These are phyloP conservation scores for Aspergillus conjunctus DNA, from an alignment of 495 filamentous ascomycete genomes.

Conservation along the genomic window DNA sequence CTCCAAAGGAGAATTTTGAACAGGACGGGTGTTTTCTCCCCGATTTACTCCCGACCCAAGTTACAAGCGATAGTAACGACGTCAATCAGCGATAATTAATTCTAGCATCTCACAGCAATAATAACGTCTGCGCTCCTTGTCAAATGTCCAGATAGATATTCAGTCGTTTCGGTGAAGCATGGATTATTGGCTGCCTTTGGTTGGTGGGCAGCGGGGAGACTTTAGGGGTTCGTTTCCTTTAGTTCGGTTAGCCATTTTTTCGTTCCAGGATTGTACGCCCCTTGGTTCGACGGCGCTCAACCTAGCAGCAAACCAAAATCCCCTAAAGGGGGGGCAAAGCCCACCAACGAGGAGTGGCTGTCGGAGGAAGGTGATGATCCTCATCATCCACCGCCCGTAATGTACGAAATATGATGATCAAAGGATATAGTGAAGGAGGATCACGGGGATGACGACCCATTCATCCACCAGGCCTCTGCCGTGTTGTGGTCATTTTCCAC, in stretches of 20 bases:
- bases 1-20: too few species aligned
- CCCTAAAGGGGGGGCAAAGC: conserved; percentile 12
- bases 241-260: conserved; percentile 19
- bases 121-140: not conserved
- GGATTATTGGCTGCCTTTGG: conserved; percentile 19
- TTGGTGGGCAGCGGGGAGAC: conserved; percentile 16
- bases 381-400: conserved; percentile 25
- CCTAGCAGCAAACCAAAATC: conserved; percentile 16
- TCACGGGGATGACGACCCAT: not conserved
- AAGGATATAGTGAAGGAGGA: not conserved
- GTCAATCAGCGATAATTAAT: not conserved
- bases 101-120: not conserved
- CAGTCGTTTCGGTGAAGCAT: conserved; percentile 22
- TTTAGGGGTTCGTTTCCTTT: conserved; percentile 25
- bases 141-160: conserved; percentile 1
- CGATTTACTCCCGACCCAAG: not conserved
- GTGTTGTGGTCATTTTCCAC: not conserved
- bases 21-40: not conserved
- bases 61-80: not conserved
- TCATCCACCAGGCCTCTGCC: not conserved
- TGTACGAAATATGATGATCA: conserved; percentile 11
- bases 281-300: conserved; percentile 21
- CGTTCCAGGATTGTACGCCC: conserved; percentile 21
- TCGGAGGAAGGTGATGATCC: conserved; percentile 28
- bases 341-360: conserved; percentile 19